A percentile compares a stretch with the other conserved stretches of the same genome.
Conservation (phyloP, 306 rosid genomes). For the Pachyrhizus erosus region DNA sequence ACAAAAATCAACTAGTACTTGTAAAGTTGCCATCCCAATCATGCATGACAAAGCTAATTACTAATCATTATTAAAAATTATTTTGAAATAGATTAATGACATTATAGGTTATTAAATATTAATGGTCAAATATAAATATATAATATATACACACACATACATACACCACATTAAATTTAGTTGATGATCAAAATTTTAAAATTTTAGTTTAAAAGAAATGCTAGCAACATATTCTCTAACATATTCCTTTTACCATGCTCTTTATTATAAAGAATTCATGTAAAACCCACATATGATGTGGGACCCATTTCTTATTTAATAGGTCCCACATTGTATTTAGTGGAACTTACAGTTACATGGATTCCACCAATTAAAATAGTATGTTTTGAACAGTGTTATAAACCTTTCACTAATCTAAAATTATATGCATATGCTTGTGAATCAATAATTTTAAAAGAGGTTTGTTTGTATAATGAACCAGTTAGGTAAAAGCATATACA, state of each 20-base stretch:
- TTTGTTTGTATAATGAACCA: background rate
- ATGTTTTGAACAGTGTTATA: background rate
- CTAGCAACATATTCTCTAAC: background rate
- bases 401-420: background rate
- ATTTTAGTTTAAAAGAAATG: background rate
- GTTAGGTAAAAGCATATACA: background rate
- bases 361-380: background rate
- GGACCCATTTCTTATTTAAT: background rate
- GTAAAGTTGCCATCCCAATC: background rate
- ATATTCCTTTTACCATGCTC: no score
- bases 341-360: background rate
- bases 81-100: background rate
- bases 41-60: constrained; percentile 1
- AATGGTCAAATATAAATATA: background rate
- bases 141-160: no score
- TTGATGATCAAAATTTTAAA: background rate
- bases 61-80: background rate
- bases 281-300: no score
- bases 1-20: constrained; percentile 24
- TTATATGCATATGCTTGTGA: background rate
- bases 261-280: no score
- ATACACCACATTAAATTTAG: background rate
- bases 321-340: background rate
- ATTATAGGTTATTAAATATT: background rate
- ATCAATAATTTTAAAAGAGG: background rate